Percentiles rank a stretch among this genome's conserved stretches.
Conservation (phyloP, 176 grass and related monocot species). For the Stipa capillata region DNA sequence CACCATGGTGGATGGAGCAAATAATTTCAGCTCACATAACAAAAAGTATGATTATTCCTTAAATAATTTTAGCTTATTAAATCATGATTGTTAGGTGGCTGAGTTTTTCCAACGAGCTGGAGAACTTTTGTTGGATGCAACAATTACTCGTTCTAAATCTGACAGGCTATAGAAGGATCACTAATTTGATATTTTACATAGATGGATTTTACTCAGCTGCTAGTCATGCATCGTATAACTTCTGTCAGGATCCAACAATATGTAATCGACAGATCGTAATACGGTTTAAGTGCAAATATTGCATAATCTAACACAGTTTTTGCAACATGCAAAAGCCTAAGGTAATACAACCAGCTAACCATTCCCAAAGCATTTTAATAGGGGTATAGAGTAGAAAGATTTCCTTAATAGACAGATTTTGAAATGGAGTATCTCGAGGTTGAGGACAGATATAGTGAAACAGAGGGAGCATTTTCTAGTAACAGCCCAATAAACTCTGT, state of each 20-base stretch:
- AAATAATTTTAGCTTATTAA: neutral
- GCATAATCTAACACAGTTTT: neutral
- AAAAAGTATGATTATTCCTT: neutral
- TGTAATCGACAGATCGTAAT: neutral
- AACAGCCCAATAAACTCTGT: neutral
- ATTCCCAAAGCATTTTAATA: too few species aligned
- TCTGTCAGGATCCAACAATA: neutral
- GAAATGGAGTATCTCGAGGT: too few species aligned
- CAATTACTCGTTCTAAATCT: neutral
- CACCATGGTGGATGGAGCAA: neutral
- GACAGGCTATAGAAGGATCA: neutral
- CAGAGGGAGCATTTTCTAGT: too few species aligned
- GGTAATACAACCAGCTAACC: too few species aligned
- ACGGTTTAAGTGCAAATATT: neutral
- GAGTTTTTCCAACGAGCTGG: neutral
- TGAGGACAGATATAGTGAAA: too few species aligned
- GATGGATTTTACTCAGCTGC: neutral
- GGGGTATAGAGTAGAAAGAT: too few species aligned
- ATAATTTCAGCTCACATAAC: neutral
- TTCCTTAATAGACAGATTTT: too few species aligned
- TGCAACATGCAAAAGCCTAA: neutral
- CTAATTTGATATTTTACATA: too few species aligned
- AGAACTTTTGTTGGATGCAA: neutral
- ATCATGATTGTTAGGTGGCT: neutral
- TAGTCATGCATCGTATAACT: slow-evolving; percentile 1